Evolutionary conservation across 139 green algal genomes (phyloP).

Genomic region (Chlorella sp.): DNA sequence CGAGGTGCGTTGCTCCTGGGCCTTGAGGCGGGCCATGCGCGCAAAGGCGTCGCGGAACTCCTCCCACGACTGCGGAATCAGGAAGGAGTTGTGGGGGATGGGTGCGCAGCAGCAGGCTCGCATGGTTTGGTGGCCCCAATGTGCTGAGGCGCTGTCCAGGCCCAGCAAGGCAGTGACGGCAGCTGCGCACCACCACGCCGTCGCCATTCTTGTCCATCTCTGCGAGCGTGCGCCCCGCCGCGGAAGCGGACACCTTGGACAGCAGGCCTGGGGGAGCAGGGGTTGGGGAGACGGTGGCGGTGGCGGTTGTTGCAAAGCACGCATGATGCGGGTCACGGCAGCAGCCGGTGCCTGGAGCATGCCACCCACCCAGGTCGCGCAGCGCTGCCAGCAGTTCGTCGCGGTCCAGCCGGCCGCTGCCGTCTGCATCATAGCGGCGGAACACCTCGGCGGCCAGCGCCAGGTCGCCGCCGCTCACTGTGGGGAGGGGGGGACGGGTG

Average conservation of each 20-base stretch:
- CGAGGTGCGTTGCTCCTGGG: background rate
- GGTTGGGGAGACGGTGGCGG: too few relatives aligned
- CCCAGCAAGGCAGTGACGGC: background rate
- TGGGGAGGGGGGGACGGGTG: background rate
- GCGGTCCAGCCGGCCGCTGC: background rate
- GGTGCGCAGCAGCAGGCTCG: background rate
- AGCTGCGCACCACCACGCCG: background rate
- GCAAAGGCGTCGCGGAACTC: background rate
- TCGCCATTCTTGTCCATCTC: background rate
- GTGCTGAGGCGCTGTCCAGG: background rate
- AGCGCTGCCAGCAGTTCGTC: slow-evolving; percentile 12
- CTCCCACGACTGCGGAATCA: background rate
- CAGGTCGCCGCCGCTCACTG: background rate
- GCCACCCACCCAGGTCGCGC: background rate
- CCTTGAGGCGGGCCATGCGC: background rate
- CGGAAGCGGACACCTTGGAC: background rate
- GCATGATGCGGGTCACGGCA: too few relatives aligned
- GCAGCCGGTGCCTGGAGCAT: too few relatives aligned
- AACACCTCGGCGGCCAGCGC: slow-evolving; percentile 1
- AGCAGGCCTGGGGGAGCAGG: too few relatives aligned
- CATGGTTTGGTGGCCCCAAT: background rate
- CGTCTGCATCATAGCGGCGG: background rate
- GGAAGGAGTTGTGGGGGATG: too few relatives aligned
- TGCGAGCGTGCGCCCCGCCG: background rate
- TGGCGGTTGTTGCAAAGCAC: too few relatives aligned